Evolutionary conservation across 2,329 filamentous ascomycete species (phyloP).

Genomic region (Colletotrichum limetticola): DNA sequence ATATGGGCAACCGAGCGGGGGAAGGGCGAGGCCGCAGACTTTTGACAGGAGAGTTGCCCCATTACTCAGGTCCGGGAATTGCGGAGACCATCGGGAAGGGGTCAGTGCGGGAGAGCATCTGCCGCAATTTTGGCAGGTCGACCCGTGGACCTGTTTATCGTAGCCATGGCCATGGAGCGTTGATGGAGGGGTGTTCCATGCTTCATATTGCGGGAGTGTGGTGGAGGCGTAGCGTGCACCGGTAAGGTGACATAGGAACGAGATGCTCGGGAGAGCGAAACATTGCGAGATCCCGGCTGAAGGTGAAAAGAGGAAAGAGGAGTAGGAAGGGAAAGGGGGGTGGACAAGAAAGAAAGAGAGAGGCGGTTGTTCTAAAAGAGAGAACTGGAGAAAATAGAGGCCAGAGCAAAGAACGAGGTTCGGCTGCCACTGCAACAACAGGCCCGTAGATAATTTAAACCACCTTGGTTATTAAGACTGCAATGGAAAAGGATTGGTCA

Average conservation of each 20-base stretch:
- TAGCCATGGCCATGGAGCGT: slow-evolving; percentile 6
- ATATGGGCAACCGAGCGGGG: background rate
- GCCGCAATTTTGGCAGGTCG: background rate
- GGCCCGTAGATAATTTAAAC: slow-evolving; percentile 30
- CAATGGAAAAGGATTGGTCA: slow-evolving; percentile 9
- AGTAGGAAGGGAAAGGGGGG: background rate
- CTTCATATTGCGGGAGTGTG: background rate
- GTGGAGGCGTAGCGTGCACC: slow-evolving; percentile 1
- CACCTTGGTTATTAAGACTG: slow-evolving; percentile 23
- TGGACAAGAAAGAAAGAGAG: background rate
- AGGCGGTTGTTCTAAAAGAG: background rate
- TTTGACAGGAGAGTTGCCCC: background rate
- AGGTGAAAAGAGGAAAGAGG: no score
- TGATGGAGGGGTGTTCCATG: background rate
- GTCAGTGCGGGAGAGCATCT: slow-evolving; percentile 7
- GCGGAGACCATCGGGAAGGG: slow-evolving; percentile 13
- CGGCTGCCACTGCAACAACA: slow-evolving; percentile 9
- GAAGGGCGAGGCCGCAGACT: background rate
- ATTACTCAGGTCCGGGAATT: slow-evolving; percentile 5
- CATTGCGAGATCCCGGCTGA: slow-evolving; percentile 1
- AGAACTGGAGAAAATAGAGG: background rate
- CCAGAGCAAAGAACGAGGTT: background rate
- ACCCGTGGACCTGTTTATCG: background rate
- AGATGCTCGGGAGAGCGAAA: background rate
- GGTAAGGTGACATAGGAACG: background rate